Evolutionary conservation across 2,329 filamentous ascomycete species (phyloP).

Genomic region (Corinectria fuckeliana): DNA sequence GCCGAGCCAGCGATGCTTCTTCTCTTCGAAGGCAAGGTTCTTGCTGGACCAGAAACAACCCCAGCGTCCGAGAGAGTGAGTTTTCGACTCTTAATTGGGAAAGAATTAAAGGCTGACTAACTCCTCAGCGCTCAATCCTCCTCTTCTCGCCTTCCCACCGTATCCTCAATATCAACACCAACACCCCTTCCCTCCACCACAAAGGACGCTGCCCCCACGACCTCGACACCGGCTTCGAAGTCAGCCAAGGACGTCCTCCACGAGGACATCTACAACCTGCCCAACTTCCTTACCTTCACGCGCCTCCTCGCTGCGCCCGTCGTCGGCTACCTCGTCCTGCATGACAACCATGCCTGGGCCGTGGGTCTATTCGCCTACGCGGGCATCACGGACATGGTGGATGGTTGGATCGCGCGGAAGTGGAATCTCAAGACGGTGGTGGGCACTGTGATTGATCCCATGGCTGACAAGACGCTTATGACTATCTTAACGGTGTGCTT

Average conservation of each 20-base stretch:
- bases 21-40: constrained; percentile 32
- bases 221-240: background rate
- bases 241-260: constrained; percentile 40
- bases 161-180: background rate
- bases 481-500: constrained; percentile 87
- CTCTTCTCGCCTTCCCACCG: constrained; percentile 10
- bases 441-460: constrained; percentile 91
- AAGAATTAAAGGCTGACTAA: background rate
- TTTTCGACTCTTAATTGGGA: constrained; percentile 3
- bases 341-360: constrained; percentile 80
- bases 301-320: constrained; percentile 83
- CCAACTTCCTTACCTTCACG: constrained; percentile 89
- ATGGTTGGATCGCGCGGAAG: constrained; percentile 89
- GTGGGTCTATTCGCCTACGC: constrained; percentile 91
- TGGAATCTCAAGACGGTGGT: constrained; percentile 94
- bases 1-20: constrained; percentile 11
- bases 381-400: constrained; percentile 87
- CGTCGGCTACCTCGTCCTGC: constrained; percentile 86
- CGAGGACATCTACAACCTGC: constrained; percentile 97
- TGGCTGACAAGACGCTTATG: constrained; percentile 98
- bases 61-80: constrained; percentile 6
- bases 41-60: constrained; percentile 21
- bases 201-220: background rate
- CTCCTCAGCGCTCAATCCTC: background rate
- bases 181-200: background rate